phyloP scores from a whole-genome alignment of 179 eudicot species.

The Kewa caespitosa region DNA sequence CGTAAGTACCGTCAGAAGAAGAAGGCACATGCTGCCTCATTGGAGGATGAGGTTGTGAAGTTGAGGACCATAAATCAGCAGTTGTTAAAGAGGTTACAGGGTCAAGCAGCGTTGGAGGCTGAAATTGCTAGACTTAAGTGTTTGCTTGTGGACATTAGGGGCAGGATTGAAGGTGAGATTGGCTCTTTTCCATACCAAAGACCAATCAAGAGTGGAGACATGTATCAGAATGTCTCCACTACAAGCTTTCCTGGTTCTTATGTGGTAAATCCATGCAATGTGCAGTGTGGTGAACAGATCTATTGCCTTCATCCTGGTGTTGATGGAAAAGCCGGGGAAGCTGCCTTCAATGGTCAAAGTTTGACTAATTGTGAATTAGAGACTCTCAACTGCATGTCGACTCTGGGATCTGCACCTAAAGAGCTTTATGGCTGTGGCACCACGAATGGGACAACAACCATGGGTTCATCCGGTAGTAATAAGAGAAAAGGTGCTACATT shows the following conservation, averaged over 20 bases:
- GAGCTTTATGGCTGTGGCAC: conserved; percentile 50
- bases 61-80: conserved; percentile 84
- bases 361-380: conserved; percentile 68
- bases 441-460: conserved; percentile 35
- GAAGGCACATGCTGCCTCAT: conserved; percentile 82
- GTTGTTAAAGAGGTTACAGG: conserved; percentile 71
- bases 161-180: conserved; percentile 96
- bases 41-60: conserved; percentile 85
- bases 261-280: conserved; percentile 65
- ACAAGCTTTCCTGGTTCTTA: conserved; percentile 48
- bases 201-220: conserved; percentile 47
- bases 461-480: conserved; percentile 43
- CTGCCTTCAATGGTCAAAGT: conserved; percentile 46
- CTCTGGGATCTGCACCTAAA: conserved; percentile 44
- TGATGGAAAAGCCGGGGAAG: conserved; percentile 49
- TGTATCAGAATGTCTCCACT: conserved; percentile 44
- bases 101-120: conserved; percentile 78
- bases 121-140: conserved; percentile 91
- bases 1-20: conserved; percentile 96
- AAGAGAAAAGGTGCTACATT: conserved; percentile 60
- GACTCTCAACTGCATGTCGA: conserved; percentile 59
- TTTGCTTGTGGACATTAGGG: conserved; percentile 91
- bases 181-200: conserved; percentile 92
- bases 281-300: conserved; percentile 68
- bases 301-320: conserved; percentile 64